Percentiles rank a stretch among this genome's conserved stretches.
Conservation (phyloP, 1,284 basidiomycete species). For the Taiwanofungus camphoratus region DNA sequence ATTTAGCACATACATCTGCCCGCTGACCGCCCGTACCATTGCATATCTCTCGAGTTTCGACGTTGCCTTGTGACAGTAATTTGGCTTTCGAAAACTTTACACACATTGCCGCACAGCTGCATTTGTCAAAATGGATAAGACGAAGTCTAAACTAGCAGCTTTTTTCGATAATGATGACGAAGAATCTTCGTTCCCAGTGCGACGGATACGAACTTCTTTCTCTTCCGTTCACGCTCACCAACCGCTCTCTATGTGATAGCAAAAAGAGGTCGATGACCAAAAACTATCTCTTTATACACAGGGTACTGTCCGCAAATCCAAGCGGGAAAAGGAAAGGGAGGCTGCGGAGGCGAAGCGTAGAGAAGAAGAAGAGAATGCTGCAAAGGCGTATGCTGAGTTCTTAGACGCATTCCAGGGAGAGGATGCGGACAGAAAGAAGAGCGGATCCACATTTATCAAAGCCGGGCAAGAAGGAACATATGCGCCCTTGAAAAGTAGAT, state of each 20-base stretch:
- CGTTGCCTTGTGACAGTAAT: too few species aligned
- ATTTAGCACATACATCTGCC: too few species aligned
- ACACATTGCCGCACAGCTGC: not conserved
- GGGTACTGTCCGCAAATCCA: constrained; percentile 70
- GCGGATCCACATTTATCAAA: constrained; percentile 69
- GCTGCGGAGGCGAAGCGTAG: constrained; percentile 81
- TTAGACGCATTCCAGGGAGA: constrained; percentile 82
- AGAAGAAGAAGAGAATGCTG: constrained; percentile 77
- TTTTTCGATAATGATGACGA: constrained; percentile 82
- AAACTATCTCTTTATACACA: constrained; percentile 74
- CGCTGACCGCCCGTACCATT: too few species aligned
- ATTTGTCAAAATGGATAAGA: constrained; percentile 56
- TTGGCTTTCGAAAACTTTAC: too few species aligned
- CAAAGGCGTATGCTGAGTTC: constrained; percentile 81
- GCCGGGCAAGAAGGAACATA: constrained; percentile 56
- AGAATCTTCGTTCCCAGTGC: constrained; percentile 78
- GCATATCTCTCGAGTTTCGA: too few species aligned
- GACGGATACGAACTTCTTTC: constrained; percentile 65
- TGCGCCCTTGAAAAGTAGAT: constrained; percentile 33
- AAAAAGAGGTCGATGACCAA: constrained; percentile 72
- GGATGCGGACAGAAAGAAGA: constrained; percentile 43
- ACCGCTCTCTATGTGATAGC: constrained; percentile 45
- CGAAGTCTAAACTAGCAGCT: constrained; percentile 67
- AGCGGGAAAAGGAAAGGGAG: constrained; percentile 83
- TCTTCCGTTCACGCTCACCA: constrained; percentile 52